Evolutionary conservation across 805 yeast genomes (phyloP).

Genomic region (Teunomyces kruisii): DNA sequence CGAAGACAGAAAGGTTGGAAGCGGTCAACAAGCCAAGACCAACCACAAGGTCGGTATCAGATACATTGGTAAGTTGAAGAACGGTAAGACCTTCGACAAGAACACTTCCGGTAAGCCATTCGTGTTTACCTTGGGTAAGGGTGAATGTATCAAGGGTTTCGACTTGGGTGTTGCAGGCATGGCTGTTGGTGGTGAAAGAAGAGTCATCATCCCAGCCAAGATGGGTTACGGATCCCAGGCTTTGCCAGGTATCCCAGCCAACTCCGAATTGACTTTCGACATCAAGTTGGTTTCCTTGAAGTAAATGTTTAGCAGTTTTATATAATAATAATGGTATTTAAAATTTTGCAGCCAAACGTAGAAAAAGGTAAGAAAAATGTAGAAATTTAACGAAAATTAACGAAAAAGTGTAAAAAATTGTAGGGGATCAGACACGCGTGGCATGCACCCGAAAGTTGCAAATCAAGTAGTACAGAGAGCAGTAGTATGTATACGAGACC

Average conservation of each 20-base stretch:
- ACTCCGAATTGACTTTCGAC: slow-evolving; percentile 94
- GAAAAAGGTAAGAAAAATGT: background rate
- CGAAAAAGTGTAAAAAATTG: no score
- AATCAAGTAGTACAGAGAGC: no score
- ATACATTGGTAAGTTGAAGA: slow-evolving; percentile 95
- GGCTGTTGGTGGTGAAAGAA: slow-evolving; percentile 99
- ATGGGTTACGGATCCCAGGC: slow-evolving; percentile 95
- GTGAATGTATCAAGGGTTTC: slow-evolving; percentile 98
- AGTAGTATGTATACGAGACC: no score
- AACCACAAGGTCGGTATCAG: slow-evolving; percentile 94
- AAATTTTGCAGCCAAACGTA: slow-evolving; percentile 1
- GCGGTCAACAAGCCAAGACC: slow-evolving; percentile 82
- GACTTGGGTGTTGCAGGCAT: slow-evolving; percentile 98
- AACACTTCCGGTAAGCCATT: slow-evolving; percentile 98
- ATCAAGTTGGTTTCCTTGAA: slow-evolving; percentile 89
- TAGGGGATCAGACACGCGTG: no score
- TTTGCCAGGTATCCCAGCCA: slow-evolving; percentile 96
- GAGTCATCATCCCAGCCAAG: slow-evolving; percentile 92
- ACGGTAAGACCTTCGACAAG: slow-evolving; percentile 95
- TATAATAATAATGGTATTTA: background rate
- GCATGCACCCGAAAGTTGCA: no score
- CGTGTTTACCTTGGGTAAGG: slow-evolving; percentile 85
- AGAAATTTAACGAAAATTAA: no score
- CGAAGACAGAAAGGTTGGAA: slow-evolving; percentile 90
- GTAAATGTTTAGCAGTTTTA: slow-evolving; percentile 34